Evolutionary conservation across 352 stramenopile genomes (phyloP).

Genomic region (Globisporangium mamillatum): DNA sequence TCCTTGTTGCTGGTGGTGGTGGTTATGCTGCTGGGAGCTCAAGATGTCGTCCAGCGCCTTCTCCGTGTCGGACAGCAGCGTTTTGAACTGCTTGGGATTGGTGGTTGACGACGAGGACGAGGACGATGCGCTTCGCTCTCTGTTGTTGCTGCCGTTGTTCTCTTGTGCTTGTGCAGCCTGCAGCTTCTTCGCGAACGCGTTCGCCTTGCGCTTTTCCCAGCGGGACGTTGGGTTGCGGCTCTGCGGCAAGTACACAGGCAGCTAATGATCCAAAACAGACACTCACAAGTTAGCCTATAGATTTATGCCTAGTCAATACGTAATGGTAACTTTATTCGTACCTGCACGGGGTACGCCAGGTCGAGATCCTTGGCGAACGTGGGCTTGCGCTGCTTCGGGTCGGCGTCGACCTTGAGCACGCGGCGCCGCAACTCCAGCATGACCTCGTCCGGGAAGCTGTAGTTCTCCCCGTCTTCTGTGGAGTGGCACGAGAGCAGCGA

Average conservation of each 20-base stretch:
- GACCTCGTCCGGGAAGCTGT: constrained; percentile 45
- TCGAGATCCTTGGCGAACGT: constrained; percentile 27
- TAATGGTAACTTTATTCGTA: not conserved
- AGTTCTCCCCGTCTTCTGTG: constrained; percentile 24
- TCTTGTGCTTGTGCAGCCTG: constrained; percentile 9
- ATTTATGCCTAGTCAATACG: too few relatives aligned
- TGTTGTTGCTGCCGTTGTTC: constrained; percentile 11
- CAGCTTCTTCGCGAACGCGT: constrained; percentile 21
- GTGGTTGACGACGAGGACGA: not conserved
- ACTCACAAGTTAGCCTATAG: not conserved
- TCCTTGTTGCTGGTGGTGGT: constrained; percentile 18
- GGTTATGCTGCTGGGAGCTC: constrained; percentile 18
- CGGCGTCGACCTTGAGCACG: constrained; percentile 48
- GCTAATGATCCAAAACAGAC: not conserved
- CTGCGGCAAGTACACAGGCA: not conserved
- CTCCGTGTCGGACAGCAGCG: constrained; percentile 46
- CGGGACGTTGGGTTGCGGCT: constrained; percentile 14
- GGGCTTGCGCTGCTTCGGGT: constrained; percentile 21
- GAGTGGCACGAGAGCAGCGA: constrained; percentile 57
- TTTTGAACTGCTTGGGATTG: constrained; percentile 22
- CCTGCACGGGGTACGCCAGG: constrained; percentile 12
- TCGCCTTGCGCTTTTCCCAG: constrained; percentile 41
- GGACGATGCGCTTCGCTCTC: not conserved
- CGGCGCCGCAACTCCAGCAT: constrained; percentile 70
- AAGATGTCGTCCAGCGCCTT: constrained; percentile 48